Evolutionary conservation across 495 filamentous ascomycete genomes (phyloP).

Genomic region (Penicillium longicatenatum): DNA sequence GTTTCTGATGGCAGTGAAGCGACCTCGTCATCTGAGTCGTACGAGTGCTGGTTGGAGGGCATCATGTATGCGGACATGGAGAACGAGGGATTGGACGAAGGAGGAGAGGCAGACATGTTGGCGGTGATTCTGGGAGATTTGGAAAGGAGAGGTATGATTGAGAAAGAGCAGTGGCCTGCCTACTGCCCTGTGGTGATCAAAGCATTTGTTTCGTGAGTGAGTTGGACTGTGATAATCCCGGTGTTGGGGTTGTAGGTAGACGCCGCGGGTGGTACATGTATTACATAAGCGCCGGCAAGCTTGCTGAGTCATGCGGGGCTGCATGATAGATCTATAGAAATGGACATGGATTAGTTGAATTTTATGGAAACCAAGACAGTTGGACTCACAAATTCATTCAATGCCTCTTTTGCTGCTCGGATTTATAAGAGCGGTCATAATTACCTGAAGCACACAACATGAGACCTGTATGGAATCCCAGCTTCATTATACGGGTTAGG

Average conservation of each 20-base stretch:
- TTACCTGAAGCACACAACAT: no score
- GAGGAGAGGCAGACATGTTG: conserved; percentile 34
- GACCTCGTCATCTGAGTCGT: conserved; percentile 64
- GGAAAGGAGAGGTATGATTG: conserved; percentile 5
- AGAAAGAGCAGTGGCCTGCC: conserved; percentile 42
- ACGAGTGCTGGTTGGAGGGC: conserved; percentile 39
- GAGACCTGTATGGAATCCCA: no score
- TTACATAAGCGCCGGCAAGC: neutral
- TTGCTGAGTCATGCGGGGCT: conserved; percentile 3
- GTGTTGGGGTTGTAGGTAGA: conserved; percentile 12
- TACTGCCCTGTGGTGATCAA: conserved; percentile 33
- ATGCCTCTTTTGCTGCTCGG: no score
- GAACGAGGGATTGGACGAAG: conserved; percentile 46
- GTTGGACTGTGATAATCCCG: conserved; percentile 6
- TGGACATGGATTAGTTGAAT: neutral
- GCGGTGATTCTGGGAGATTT: conserved; percentile 13
- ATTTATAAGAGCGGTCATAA: no score
- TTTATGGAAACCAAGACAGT: neutral
- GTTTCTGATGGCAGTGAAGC: conserved; percentile 78
- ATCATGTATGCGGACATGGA: conserved; percentile 46
- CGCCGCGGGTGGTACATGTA: conserved; percentile 9
- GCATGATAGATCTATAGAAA: neutral
- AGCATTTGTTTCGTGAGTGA: conserved; percentile 24
- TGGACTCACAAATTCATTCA: no score
- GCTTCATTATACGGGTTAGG: no score